Evolutionary conservation across 805 yeast species (phyloP).

Genomic region (Tetrapisispora arboricola): DNA sequence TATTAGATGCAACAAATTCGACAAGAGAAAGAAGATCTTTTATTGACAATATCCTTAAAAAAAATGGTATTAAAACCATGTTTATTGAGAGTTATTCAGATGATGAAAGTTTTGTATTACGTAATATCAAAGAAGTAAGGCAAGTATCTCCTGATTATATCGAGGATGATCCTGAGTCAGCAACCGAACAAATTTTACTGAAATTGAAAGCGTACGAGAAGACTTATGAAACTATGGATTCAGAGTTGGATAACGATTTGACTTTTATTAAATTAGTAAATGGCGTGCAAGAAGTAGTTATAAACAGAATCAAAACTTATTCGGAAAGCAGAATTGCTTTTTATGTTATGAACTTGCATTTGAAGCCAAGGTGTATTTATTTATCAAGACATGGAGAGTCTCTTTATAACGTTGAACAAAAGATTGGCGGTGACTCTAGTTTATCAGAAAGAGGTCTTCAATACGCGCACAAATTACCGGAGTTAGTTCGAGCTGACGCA

Average conservation of each 20-base stretch:
- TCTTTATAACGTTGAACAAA: slow-evolving; percentile 82
- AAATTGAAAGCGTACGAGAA: slow-evolving; percentile 68
- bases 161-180: slow-evolving; percentile 58
- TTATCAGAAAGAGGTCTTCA: slow-evolving; percentile 74
- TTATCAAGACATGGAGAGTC: slow-evolving; percentile 94
- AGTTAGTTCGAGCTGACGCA: slow-evolving; percentile 50
- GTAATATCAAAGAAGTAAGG: slow-evolving; percentile 78
- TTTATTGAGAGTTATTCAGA: slow-evolving; percentile 90
- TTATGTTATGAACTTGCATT: slow-evolving; percentile 90
- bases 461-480: slow-evolving; percentile 75
- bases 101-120: slow-evolving; percentile 64
- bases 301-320: slow-evolving; percentile 80
- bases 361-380: slow-evolving; percentile 88
- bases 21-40: slow-evolving; percentile 60
- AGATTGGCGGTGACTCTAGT: slow-evolving; percentile 91
- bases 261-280: slow-evolving; percentile 84
- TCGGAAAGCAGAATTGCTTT: slow-evolving; percentile 88
- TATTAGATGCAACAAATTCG: slow-evolving; percentile 87
- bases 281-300: slow-evolving; percentile 77
- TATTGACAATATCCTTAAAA: slow-evolving; percentile 51
- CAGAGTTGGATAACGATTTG: slow-evolving; percentile 45
- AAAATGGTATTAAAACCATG: slow-evolving; percentile 71
- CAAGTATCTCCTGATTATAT: slow-evolving; percentile 77
- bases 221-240: slow-evolving; percentile 66
- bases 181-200: slow-evolving; percentile 58